Base-by-base conservation (phyloP, 2,329 filamentous ascomycete species). In the Fusarium verrucosum region DNA sequence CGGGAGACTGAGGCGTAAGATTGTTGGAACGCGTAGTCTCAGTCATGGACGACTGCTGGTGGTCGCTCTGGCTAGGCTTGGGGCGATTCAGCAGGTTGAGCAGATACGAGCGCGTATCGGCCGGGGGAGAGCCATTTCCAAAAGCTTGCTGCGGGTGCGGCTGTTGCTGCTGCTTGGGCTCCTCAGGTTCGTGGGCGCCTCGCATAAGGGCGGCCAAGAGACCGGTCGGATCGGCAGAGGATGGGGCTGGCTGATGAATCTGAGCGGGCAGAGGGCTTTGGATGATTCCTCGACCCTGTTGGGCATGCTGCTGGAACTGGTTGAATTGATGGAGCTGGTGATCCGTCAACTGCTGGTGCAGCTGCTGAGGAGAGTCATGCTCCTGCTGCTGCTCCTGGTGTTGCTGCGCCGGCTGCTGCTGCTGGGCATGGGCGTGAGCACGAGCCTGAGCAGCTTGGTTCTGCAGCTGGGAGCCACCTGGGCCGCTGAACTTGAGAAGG, bases 81-180 rank as follows among this genome's bases (percentile, higher is more conserved):
- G 91, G 88, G 44, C 90, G 89, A 72, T 93, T 95, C 65, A 99
- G 85, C 57, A 98, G 83, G 70, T 92, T 90, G 62, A 98, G 87
- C 43, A 99, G 83, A 73, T 95, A 91, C 65, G 94, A 89, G 76
- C 96, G 91, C 6, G 93, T 92, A 75, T 92, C 89, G 42, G 87
- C 83, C 20, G 85, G 79, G 50, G 87, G 85, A 38, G 85, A 80
- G 30, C 80, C 80, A 23, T 80, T 77, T 63, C 77, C 80, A 78
- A 83, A 85, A 35, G 78, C 69, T 51, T 71, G 75, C 40, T 70
- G 52, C 44, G 60, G 70, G 50, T 52, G 61, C 44, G 37, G 72
- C 41, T 58, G 68, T 52, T 65, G 72, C 50, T 58, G 43, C 35
- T 70, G 70, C 59, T 74, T 75, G 9, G 78, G 62, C 54, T 79